Conservation (phyloP, 345 rosid species). For the Triadica sebifera region DNA sequence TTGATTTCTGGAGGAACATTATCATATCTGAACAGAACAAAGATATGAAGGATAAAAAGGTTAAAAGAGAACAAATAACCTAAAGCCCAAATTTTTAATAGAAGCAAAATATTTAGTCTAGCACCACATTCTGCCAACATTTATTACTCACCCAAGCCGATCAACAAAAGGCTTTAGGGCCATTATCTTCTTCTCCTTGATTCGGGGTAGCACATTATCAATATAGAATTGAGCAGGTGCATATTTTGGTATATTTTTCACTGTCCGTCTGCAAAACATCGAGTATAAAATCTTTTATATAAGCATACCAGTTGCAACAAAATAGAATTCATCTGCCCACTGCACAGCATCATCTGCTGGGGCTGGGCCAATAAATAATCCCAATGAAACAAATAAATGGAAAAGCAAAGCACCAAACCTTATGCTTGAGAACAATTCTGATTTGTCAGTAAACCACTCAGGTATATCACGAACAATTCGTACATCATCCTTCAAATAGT, state of each 20-base stretch:
- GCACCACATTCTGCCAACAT: background rate
- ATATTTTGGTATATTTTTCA: conserved; percentile 97
- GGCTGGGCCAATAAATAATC: background rate
- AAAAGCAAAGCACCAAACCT: conserved; percentile 46
- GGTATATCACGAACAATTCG: conserved; percentile 94
- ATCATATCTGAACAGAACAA: conserved; percentile 64
- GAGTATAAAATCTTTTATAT: background rate
- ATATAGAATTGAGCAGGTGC: conserved; percentile 97
- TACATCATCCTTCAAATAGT: conserved; percentile 87
- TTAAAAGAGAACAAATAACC: conserved; percentile 8
- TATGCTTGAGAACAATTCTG: conserved; percentile 88
- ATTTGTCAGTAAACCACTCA: conserved; percentile 92
- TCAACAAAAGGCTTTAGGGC: conserved; percentile 98
- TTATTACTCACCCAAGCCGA: conserved; percentile 79
- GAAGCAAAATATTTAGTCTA: conserved; percentile 13
- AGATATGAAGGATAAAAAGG: conserved; percentile 15
- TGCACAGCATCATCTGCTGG: background rate
- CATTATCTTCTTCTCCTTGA: conserved; percentile 99
- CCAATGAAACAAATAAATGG: background rate
- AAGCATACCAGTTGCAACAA: conserved; percentile 17
- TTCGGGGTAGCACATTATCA: conserved; percentile 96
- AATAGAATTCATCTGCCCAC: background rate
- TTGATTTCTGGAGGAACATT: conserved; percentile 98
- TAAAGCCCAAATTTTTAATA: conserved; percentile 4
- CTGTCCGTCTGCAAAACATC: conserved; percentile 64